These are phyloP conservation scores for Microcyclosporella mali DNA, from an alignment of 2,329 filamentous ascomycete genomes.

Conservation along the genomic window DNA sequence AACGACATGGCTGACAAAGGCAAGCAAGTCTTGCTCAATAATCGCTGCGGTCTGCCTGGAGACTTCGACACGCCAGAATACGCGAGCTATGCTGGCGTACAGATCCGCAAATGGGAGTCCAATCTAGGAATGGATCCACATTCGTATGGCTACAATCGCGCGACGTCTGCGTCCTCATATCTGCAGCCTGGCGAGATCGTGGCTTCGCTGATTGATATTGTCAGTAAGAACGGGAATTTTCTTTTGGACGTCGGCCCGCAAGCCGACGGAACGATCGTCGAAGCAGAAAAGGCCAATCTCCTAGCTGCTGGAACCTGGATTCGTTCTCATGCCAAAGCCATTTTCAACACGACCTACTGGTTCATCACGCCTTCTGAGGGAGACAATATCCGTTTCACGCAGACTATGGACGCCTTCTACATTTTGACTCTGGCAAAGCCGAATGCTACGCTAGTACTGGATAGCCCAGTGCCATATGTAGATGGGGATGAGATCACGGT, in stretches of 20 bases:
- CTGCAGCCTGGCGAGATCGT: slow-evolving; percentile 23
- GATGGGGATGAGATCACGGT: slow-evolving; percentile 44
- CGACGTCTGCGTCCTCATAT: slow-evolving; percentile 38
- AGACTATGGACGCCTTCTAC: slow-evolving; percentile 50
- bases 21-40: slow-evolving; percentile 51
- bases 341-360: slow-evolving; percentile 55
- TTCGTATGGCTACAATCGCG: slow-evolving; percentile 54
- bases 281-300: slow-evolving; percentile 44
- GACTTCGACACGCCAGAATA: slow-evolving; percentile 60
- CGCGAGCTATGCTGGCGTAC: slow-evolving; percentile 43
- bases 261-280: slow-evolving; percentile 50
- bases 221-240: slow-evolving; percentile 30
- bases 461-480: slow-evolving; percentile 43
- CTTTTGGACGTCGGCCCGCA: slow-evolving; percentile 38
- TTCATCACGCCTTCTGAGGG: slow-evolving; percentile 43
- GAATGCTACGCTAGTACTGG: slow-evolving; percentile 35
- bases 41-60: slow-evolving; percentile 50
- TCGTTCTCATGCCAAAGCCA: slow-evolving; percentile 46
- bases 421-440: slow-evolving; percentile 43
- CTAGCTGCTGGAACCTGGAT: slow-evolving; percentile 52
- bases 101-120: slow-evolving; percentile 54
- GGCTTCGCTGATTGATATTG: slow-evolving; percentile 25
- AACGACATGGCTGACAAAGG: slow-evolving; percentile 36
- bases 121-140: slow-evolving; percentile 57
- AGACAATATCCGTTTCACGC: slow-evolving; percentile 46